Evolutionary conservation across 495 filamentous ascomycete genomes (phyloP).

Genomic region (Diplogelasinospora grovesii): DNA sequence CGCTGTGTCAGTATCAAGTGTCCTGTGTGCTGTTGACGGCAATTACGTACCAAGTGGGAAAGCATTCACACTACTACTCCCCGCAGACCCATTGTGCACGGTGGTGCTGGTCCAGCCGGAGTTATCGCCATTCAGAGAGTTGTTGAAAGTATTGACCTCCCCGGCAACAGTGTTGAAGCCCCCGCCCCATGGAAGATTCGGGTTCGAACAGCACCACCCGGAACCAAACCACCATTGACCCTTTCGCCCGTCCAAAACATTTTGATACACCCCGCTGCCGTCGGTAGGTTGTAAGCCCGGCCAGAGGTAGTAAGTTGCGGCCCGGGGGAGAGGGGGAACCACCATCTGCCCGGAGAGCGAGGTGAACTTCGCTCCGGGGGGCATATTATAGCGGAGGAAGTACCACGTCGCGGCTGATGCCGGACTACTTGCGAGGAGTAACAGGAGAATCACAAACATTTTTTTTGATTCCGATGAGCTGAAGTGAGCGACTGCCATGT

Average conservation of each 20-base stretch:
- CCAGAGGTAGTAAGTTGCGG: conserved; percentile 37
- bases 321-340: conserved; percentile 29
- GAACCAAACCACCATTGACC: conserved; percentile 39
- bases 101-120: conserved; percentile 19
- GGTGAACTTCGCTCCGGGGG: conserved; percentile 27
- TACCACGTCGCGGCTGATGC: conserved; percentile 28
- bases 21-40: not conserved
- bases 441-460: conserved; percentile 3
- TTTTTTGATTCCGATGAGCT: no score
- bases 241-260: conserved; percentile 34
- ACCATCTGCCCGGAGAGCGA: conserved; percentile 34
- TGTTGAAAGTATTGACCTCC: conserved; percentile 27
- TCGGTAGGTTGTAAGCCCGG: conserved; percentile 37
- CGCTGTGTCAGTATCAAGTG: conserved; percentile 5
- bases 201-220: conserved; percentile 40
- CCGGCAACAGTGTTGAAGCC: conserved; percentile 30
- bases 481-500: no score
- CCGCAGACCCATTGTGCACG: conserved; percentile 8
- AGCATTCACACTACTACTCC: conserved; percentile 15
- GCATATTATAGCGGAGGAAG: conserved; percentile 30
- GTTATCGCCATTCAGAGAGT: conserved; percentile 14
- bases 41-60: conserved; percentile 19
- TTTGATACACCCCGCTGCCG: conserved; percentile 36
- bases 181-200: conserved; percentile 32
- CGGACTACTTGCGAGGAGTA: conserved; percentile 16